phyloP scores from a whole-genome alignment of 169 alveolate species.

The Neospora caninum region DNA sequence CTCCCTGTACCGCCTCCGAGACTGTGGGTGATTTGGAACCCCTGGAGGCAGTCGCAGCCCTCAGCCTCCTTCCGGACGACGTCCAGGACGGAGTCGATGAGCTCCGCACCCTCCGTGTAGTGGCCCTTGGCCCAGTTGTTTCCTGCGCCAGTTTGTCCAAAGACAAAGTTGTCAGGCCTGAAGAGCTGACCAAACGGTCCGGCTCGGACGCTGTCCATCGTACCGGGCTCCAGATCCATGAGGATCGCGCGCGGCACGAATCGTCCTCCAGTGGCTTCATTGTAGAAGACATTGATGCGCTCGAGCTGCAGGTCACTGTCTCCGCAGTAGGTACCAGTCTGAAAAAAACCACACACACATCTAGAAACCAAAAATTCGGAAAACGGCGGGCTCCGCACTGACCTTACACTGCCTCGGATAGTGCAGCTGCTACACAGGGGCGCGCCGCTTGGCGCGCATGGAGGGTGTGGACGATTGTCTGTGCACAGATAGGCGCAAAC shows the following conservation, averaged over 20 bases:
- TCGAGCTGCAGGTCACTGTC: constrained; percentile 88
- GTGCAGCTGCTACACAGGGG: too few relatives aligned
- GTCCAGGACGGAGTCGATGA: constrained; percentile 97
- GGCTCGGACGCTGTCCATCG: constrained; percentile 96
- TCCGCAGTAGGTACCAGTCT: constrained; percentile 87
- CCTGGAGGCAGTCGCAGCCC: constrained; percentile 98
- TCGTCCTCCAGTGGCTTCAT: constrained; percentile 98
- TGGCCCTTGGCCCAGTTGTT: constrained; percentile 99
- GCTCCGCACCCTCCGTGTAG: constrained; percentile 99
- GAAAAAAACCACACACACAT: not conserved
- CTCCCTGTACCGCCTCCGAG: constrained; percentile 99
- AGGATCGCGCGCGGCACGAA: constrained; percentile 98
- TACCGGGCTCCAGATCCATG: constrained; percentile 98
- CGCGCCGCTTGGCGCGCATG: too few relatives aligned
- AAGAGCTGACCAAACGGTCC: constrained; percentile 95
- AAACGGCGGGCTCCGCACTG: too few relatives aligned
- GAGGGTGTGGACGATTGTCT: too few relatives aligned
- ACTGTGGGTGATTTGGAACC: constrained; percentile 97
- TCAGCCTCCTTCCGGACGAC: constrained; percentile 99
- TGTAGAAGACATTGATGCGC: constrained; percentile 93
- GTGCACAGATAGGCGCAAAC: too few relatives aligned
- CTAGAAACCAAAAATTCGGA: too few relatives aligned
- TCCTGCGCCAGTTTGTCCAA: constrained; percentile 99
- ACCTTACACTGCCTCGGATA: too few relatives aligned
- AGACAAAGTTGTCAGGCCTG: constrained; percentile 98